phyloP scores from a whole-genome alignment of 2,329 filamentous ascomycete species.

The Colletotrichum theobromicola region DNA sequence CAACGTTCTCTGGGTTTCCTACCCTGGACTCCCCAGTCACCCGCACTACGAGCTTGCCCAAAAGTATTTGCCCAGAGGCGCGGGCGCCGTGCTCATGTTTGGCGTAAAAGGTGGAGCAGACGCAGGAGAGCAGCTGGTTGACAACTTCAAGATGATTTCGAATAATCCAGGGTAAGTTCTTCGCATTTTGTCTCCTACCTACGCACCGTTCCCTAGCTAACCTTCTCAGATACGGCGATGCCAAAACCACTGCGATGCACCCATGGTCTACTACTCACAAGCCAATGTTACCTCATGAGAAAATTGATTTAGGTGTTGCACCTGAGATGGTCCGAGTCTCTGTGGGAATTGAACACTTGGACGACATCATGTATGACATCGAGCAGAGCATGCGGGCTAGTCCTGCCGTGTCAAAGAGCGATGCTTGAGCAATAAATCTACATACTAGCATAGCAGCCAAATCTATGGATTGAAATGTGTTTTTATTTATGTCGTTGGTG shows the following conservation, averaged over 20 bases:
- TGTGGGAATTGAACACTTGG: not conserved
- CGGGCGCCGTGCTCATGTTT: not conserved
- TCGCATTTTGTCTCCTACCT: not conserved
- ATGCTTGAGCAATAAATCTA: too few relatives aligned
- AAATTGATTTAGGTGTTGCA: conserved; percentile 55
- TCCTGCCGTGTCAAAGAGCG: not conserved
- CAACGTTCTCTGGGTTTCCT: not conserved
- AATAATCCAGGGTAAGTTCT: not conserved
- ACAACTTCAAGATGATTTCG: not conserved
- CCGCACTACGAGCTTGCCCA: not conserved
- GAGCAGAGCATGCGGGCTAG: not conserved
- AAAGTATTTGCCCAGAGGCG: not conserved
- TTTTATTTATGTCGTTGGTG: too few relatives aligned
- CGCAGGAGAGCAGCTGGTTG: not conserved
- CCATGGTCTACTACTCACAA: not conserved
- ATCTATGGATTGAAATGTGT: too few relatives aligned
- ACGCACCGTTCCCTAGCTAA: not conserved
- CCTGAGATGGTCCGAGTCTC: not conserved
- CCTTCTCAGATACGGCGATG: not conserved
- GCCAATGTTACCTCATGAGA: conserved; percentile 37
- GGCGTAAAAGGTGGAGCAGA: not conserved
- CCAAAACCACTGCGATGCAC: not conserved
- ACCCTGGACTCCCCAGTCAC: not conserved
- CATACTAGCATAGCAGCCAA: too few relatives aligned
- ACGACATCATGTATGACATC: not conserved